Percentiles rank a stretch among this genome's conserved stretches.
Conservation (phyloP, 345 rosid species). For the Moringa oleifera region DNA sequence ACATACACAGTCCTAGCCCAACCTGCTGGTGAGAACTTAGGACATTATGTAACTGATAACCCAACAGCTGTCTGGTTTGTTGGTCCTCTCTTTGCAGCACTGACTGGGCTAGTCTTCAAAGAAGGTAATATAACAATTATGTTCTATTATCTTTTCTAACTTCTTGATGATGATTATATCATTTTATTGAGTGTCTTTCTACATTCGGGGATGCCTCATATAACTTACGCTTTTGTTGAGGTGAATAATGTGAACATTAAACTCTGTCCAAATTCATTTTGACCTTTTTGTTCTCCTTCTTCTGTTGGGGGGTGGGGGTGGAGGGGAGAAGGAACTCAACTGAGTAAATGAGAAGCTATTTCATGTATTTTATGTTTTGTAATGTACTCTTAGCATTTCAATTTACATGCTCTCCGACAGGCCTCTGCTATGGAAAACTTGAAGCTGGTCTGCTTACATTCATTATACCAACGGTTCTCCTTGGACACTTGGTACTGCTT, state of each 20-base stretch:
- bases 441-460: conserved; percentile 91
- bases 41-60: conserved; percentile 59
- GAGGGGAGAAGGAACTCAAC: background rate
- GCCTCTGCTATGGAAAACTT: conserved; percentile 93
- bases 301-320: background rate
- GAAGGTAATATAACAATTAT: conserved; percentile 49
- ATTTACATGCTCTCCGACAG: conserved; percentile 30
- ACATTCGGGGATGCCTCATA: background rate
- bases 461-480: conserved; percentile 78
- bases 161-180: background rate
- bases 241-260: background rate
- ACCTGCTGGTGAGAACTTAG: conserved; percentile 63
- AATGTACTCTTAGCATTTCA: conserved; percentile 1
- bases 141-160: no score
- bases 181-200: background rate
- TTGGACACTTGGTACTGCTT: conserved; percentile 78
- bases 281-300: background rate
- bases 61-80: conserved; percentile 78
- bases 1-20: conserved; percentile 54
- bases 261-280: background rate
- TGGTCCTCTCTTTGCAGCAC: conserved; percentile 87
- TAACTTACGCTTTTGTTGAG: background rate
- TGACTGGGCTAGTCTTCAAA: conserved; percentile 91
- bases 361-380: background rate
- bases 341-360: background rate